These are phyloP conservation scores for Trichophyton benhamiae DNA, from an alignment of 2,329 filamentous ascomycete species.

Conservation along the genomic window DNA sequence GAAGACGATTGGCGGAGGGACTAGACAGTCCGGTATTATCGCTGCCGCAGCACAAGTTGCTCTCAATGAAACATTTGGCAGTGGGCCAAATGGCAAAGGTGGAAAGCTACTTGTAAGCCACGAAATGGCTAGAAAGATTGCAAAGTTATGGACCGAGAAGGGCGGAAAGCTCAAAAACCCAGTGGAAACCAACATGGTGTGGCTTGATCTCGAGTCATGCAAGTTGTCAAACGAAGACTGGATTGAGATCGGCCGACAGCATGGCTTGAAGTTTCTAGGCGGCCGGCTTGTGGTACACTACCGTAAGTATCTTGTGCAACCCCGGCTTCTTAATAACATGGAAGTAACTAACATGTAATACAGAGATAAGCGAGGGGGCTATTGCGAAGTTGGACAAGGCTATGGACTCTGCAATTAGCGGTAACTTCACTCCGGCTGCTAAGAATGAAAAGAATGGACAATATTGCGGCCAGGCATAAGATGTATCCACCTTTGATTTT, in stretches of 20 bases:
- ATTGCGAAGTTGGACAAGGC: constrained; percentile 19
- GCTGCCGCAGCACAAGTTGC: constrained; percentile 64
- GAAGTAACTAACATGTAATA: constrained; percentile 11
- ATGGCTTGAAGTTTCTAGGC: constrained; percentile 45
- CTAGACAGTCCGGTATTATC: constrained; percentile 64
- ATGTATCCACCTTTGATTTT: no score
- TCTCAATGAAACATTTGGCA: constrained; percentile 65
- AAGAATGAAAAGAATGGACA: neutral
- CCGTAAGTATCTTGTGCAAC: constrained; percentile 30
- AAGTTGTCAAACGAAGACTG: constrained; percentile 43
- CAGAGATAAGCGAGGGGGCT: constrained; percentile 33
- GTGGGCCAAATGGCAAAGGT: constrained; percentile 44
- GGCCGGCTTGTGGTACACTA: constrained; percentile 57
- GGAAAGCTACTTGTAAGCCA: constrained; percentile 52
- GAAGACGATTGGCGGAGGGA: constrained; percentile 68
- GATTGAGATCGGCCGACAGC: constrained; percentile 42
- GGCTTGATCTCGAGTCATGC: constrained; percentile 58
- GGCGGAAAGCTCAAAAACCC: constrained; percentile 58
- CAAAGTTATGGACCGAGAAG: constrained; percentile 52
- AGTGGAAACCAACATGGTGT: constrained; percentile 86
- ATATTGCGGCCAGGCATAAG: constrained; percentile 5
- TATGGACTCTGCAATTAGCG: constrained; percentile 18
- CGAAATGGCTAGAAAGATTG: constrained; percentile 49
- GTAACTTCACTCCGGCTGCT: neutral
- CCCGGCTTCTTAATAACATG: neutral